Conservation (phyloP, 2,329 filamentous ascomycete genomes). For the Epichloe aotearoae region DNA sequence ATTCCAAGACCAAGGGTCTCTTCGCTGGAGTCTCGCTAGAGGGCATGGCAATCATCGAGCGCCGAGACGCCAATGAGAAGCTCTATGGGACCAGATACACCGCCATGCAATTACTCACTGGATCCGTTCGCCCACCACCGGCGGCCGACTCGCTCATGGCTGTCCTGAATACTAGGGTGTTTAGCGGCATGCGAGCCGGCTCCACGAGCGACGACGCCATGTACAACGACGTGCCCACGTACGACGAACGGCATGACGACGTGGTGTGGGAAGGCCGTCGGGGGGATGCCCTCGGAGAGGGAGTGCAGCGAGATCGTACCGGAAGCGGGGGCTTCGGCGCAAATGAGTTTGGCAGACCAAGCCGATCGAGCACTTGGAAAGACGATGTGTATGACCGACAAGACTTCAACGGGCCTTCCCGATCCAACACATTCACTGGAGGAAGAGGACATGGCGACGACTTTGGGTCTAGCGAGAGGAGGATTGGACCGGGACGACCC, state of each 20-base stretch:
- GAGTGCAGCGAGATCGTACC: constrained; percentile 25
- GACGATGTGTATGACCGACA: constrained; percentile 61
- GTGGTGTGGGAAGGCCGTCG: constrained; percentile 69
- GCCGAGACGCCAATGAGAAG: constrained; percentile 93
- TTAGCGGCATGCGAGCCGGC: constrained; percentile 49
- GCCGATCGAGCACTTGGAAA: constrained; percentile 57
- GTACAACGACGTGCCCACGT: constrained; percentile 91
- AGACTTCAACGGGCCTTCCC: constrained; percentile 25
- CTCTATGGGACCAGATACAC: constrained; percentile 77
- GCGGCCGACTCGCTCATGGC: constrained; percentile 74
- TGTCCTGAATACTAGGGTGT: constrained; percentile 73
- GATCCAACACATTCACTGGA: constrained; percentile 39
- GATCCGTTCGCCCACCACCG: constrained; percentile 63
- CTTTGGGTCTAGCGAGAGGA: constrained; percentile 23
- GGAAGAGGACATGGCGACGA: constrained; percentile 35
- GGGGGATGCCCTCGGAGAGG: constrained; percentile 61
- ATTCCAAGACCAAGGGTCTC: constrained; percentile 94
- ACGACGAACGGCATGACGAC: constrained; percentile 71
- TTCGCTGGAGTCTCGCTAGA: constrained; percentile 94
- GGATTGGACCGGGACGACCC: constrained; percentile 57
- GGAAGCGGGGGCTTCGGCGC: constrained; percentile 24
- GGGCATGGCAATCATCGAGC: constrained; percentile 83
- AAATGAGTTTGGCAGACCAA: constrained; percentile 41
- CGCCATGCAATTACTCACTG: constrained; percentile 69
- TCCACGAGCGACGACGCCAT: constrained; percentile 44